These are phyloP conservation scores for Eutrema heterophyllum DNA, from an alignment of 345 rosid species.

Conservation along the genomic window DNA sequence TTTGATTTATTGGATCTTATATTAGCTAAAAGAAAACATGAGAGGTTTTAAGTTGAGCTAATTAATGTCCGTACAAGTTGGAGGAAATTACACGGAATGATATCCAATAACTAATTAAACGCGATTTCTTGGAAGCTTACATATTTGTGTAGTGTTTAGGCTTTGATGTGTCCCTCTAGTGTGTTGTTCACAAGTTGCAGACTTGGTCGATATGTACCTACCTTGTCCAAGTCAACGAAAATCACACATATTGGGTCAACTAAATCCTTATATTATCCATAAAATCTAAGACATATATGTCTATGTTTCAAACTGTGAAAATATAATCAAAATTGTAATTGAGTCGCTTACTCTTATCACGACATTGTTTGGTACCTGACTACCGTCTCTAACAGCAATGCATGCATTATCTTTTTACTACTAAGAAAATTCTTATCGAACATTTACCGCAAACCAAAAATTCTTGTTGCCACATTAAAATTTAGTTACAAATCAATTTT, in stretches of 20 bases:
- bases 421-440: not conserved
- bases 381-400: not conserved
- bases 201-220: slow-evolving; percentile 8
- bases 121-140: slow-evolving; percentile 27
- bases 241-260: slow-evolving; percentile 18
- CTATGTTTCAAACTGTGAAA: not conserved
- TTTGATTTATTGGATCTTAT: not conserved
- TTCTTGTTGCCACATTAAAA: not conserved
- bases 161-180: slow-evolving; percentile 19
- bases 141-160: slow-evolving; percentile 13
- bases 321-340: not conserved
- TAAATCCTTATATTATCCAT: slow-evolving; percentile 3
- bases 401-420: not conserved
- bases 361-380: not conserved
- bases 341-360: not conserved
- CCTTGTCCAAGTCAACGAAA: slow-evolving; percentile 23
- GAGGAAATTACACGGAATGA: slow-evolving; percentile 9
- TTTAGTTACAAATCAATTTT: not conserved
- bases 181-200: slow-evolving; percentile 16
- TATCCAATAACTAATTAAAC: not conserved
- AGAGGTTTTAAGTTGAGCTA: not conserved
- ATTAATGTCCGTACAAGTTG: slow-evolving; percentile 22
- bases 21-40: not conserved
- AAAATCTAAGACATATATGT: not conserved
- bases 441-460: not conserved